Percentiles rank a stretch among this genome's conserved stretches.
These are phyloP conservation scores for Drechslerella stenobrocha DNA, from an alignment of 2,329 filamentous ascomycete genomes.

Conservation along the genomic window DNA sequence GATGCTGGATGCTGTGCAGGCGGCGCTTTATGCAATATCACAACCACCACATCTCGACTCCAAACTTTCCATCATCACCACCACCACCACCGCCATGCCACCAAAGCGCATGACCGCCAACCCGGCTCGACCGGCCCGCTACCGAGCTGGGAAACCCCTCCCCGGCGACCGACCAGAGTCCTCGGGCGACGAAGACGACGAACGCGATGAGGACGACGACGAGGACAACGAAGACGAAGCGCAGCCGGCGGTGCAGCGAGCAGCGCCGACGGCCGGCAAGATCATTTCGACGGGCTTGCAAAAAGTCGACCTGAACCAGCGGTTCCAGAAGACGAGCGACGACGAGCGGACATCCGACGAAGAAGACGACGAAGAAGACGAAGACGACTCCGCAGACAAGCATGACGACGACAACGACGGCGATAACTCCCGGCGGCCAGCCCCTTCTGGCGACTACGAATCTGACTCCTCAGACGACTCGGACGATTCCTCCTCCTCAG, in stretches of 20 bases:
- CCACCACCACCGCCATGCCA: constrained; percentile 56
- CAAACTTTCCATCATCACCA: constrained; percentile 4
- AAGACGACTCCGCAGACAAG: constrained; percentile 34
- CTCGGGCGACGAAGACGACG: constrained; percentile 61
- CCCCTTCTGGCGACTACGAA: constrained; percentile 45
- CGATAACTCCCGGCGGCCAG: constrained; percentile 5
- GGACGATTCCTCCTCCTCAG: constrained; percentile 51
- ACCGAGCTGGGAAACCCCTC: constrained; percentile 79
- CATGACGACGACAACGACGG: constrained; percentile 32
- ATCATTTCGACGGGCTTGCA: constrained; percentile 57
- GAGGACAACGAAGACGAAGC: constrained; percentile 34
- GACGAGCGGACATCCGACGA: constrained; percentile 49
- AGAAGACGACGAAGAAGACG: constrained; percentile 43
- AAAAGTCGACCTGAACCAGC: constrained; percentile 56
- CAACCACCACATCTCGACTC: not conserved
- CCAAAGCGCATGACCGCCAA: constrained; percentile 93
- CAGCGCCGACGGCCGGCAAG: constrained; percentile 55
- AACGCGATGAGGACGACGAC: constrained; percentile 62
- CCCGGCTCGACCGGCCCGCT: constrained; percentile 74
- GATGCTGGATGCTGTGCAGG: too few relatives aligned
- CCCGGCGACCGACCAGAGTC: constrained; percentile 59
- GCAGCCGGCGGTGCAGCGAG: constrained; percentile 55
- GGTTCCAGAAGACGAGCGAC: constrained; percentile 50
- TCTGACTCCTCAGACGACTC: constrained; percentile 21
- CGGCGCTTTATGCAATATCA: not conserved